Conservation (phyloP, 495 filamentous ascomycete genomes). For the Penicillium antarcticum region DNA sequence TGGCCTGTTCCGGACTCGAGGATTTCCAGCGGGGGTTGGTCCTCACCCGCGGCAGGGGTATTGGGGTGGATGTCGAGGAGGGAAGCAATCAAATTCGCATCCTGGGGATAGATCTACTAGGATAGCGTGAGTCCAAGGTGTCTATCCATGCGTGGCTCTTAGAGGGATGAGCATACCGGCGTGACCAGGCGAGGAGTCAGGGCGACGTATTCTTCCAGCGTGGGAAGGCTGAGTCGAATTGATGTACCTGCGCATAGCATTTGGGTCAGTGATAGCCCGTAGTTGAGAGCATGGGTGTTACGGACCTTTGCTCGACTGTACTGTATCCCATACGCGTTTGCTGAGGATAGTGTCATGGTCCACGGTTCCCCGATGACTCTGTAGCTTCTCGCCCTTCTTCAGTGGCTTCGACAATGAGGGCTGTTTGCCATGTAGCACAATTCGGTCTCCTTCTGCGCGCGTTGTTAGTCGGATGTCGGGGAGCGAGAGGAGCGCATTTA, state of each 20-base stretch:
- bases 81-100: constrained; percentile 68
- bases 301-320: constrained; percentile 49
- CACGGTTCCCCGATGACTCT: constrained; percentile 50
- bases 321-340: constrained; percentile 49
- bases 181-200: constrained; percentile 64
- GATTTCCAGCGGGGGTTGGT: constrained; percentile 52
- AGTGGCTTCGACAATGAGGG: constrained; percentile 52
- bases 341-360: constrained; percentile 63
- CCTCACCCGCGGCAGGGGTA: constrained; percentile 29
- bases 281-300: not conserved
- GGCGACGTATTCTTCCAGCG: constrained; percentile 67
- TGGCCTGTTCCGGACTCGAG: constrained; percentile 81
- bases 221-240: constrained; percentile 58
- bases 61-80: constrained; percentile 68
- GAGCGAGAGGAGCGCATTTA: not conserved
- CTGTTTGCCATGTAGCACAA: constrained; percentile 49
- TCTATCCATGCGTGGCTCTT: not conserved
- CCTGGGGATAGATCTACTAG: constrained; percentile 67
- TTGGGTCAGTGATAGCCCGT: not conserved
- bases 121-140: constrained; percentile 14
- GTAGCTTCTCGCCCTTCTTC: constrained; percentile 36
- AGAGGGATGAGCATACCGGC: constrained; percentile 50
- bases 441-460: constrained; percentile 54
- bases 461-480: constrained; percentile 1
- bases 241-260: constrained; percentile 29